A percentile compares a stretch with the other conserved stretches of the same genome.
Evolutionary conservation across 441 rosid species (phyloP).

Genomic region (Populus trichocarpa): DNA sequence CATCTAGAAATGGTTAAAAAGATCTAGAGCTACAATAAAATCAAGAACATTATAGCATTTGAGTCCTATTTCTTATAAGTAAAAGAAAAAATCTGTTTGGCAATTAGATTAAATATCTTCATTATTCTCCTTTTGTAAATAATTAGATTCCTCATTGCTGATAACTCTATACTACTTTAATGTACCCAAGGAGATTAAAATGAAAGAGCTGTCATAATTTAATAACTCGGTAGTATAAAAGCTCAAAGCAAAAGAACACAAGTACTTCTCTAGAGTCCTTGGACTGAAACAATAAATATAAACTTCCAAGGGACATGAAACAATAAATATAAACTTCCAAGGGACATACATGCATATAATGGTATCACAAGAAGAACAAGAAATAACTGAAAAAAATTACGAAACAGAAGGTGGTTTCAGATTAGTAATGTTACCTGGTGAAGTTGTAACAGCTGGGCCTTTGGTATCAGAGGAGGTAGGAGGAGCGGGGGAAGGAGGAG

Average conservation of each 20-base stretch:
- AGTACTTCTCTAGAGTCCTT: constrained; percentile 3
- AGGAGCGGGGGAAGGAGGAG: constrained; percentile 1
- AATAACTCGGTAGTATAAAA: constrained; percentile 1
- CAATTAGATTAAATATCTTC: not conserved
- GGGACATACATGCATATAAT: constrained; percentile 29
- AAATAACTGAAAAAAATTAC: not conserved
- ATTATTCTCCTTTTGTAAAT: not conserved
- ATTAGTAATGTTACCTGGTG: constrained; percentile 41
- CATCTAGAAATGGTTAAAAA: constrained; percentile 11
- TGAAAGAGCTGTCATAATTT: constrained; percentile 9
- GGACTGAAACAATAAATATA: constrained; percentile 24
- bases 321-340: constrained; percentile 19
- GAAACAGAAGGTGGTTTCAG: constrained; percentile 1
- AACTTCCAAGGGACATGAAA: constrained; percentile 19
- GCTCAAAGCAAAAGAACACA: not conserved
- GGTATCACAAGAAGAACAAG: not conserved
- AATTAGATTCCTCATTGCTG: not conserved
- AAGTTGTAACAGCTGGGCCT: constrained; percentile 26
- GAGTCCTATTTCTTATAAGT: constrained; percentile 27
- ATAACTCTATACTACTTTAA: not conserved
- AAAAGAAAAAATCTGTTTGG: constrained; percentile 8
- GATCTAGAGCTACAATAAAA: constrained; percentile 23
- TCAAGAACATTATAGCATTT: constrained; percentile 19
- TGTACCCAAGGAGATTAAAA: not conserved
- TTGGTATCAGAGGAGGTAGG: constrained; percentile 40